Conservation (phyloP, 2,329 filamentous ascomycete species). For the Pestalotiopsis sp. region DNA sequence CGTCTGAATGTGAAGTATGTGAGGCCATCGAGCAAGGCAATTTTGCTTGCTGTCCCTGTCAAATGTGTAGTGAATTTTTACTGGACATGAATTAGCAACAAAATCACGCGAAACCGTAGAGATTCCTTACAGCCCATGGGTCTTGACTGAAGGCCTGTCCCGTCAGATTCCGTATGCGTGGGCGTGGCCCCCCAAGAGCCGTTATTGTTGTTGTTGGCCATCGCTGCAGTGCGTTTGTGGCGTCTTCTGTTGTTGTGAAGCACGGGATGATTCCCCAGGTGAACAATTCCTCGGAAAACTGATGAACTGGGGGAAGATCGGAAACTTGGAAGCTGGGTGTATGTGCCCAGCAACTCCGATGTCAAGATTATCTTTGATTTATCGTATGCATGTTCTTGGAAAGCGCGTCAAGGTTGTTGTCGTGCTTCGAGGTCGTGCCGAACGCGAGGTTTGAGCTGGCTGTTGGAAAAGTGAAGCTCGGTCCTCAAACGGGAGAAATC, state of each 20-base stretch:
- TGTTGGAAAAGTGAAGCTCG: background rate
- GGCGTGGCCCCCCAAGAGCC: slow-evolving; percentile 25
- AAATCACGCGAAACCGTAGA: slow-evolving; percentile 5
- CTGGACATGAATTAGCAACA: slow-evolving; percentile 48
- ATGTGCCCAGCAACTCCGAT: background rate
- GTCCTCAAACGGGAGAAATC: background rate
- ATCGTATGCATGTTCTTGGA: slow-evolving; percentile 2
- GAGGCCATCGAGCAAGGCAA: slow-evolving; percentile 84
- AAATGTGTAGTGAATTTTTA: slow-evolving; percentile 97
- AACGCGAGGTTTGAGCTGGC: background rate
- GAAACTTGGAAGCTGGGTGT: background rate
- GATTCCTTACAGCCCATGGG: slow-evolving; percentile 67
- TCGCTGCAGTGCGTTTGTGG: slow-evolving; percentile 16
- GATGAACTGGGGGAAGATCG: background rate
- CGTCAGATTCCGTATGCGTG: slow-evolving; percentile 36
- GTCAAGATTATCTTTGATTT: background rate
- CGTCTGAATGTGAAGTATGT: slow-evolving; percentile 78
- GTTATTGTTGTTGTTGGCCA: slow-evolving; percentile 28
- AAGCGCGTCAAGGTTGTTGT: slow-evolving; percentile 5
- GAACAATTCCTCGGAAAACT: no score
- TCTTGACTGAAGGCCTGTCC: slow-evolving; percentile 59
- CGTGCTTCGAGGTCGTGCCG: slow-evolving; percentile 1
- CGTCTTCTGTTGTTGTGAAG: background rate
- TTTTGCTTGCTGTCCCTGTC: slow-evolving; percentile 86
- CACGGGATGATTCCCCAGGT: background rate